These are phyloP conservation scores for Dipteronia sinensis DNA, from an alignment of 345 rosid species.

Conservation along the genomic window DNA sequence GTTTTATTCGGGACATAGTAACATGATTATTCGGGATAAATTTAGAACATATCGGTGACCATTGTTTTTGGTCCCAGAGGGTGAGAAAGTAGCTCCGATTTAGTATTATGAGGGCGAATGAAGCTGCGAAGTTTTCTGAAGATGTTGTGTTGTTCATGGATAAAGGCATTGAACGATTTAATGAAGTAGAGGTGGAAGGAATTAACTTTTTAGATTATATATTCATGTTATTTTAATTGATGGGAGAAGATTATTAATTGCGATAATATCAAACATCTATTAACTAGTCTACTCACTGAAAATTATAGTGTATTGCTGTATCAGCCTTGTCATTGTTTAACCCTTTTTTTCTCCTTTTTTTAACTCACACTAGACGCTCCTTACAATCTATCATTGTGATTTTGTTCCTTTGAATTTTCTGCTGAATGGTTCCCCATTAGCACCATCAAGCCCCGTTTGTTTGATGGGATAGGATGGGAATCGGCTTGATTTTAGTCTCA, in stretches of 20 bases:
- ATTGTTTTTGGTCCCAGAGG: not conserved
- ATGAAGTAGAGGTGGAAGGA: not conserved
- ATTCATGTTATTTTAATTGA: not conserved
- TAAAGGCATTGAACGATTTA: not conserved
- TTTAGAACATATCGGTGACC: not conserved
- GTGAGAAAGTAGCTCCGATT: not conserved
- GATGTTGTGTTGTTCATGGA: not conserved
- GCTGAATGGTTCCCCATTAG: not conserved
- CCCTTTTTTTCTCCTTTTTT: not conserved
- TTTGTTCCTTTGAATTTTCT: not conserved
- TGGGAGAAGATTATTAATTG: not conserved
- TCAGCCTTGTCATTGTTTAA: not conserved
- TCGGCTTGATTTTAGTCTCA: too few relatives aligned
- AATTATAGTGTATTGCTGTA: not conserved
- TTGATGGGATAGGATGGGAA: too few relatives aligned
- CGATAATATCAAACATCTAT: not conserved
- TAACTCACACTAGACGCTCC: conserved; percentile 1
- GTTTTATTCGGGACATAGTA: not conserved
- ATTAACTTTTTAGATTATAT: not conserved
- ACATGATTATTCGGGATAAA: not conserved
- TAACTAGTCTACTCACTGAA: not conserved
- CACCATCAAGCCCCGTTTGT: too few relatives aligned
- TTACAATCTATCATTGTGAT: not conserved
- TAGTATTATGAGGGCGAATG: not conserved
- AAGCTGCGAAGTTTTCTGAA: not conserved